Evolutionary conservation across 2,329 filamentous ascomycete genomes (phyloP), one percentile per base, ranked within the genome.

Genomic region (Coleophoma cylindrospora): DNA sequence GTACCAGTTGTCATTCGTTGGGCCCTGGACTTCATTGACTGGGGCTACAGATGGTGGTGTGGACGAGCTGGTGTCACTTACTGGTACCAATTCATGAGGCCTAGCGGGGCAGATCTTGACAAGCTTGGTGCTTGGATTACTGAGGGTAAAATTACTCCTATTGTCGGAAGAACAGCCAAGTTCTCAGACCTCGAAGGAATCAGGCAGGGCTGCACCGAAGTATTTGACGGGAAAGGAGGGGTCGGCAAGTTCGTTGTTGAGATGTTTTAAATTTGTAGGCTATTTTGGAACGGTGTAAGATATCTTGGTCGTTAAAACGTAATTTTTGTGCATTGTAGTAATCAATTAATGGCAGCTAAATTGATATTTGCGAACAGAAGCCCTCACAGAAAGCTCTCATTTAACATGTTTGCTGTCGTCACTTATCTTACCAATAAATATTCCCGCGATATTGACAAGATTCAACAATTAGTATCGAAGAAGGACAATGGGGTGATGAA

Each of bases 221-320:
- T 69, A 27, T 67, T 66, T 46, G 61, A 64, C 33, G 67, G 61
- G 12, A 69, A 69, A 46, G 71, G 71, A 1, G 70, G 68, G 1
- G 43, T 73, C 33, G 71, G 70, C 12, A 74, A 73, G 56, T 61
- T 67, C 45, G 68, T 74, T 4, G 64, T 72, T 45, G 59, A 62
- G 49, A 59, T 69, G 37, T 55, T 45, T 34, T 47, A 11, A 33
- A 9, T 34, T 21, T 41, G 6, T 17, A 11, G 40, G 17, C 13
- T 41, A 9, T 41, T 8, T 12, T 19, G 40, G 10, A 22, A 7
- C 9, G 2, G 6, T 27, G 7, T 10, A 27, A 27, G 6, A 27
- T 27, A 27, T 10, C 27, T 27, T 27, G 6, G 27, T 27, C 27
- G 27, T 27, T 27, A 27, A 10, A 27, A 10, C 27, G 9, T 27